phyloP scores from a whole-genome alignment of 352 stramenopile species.

The Globisporangium spinosum region DNA sequence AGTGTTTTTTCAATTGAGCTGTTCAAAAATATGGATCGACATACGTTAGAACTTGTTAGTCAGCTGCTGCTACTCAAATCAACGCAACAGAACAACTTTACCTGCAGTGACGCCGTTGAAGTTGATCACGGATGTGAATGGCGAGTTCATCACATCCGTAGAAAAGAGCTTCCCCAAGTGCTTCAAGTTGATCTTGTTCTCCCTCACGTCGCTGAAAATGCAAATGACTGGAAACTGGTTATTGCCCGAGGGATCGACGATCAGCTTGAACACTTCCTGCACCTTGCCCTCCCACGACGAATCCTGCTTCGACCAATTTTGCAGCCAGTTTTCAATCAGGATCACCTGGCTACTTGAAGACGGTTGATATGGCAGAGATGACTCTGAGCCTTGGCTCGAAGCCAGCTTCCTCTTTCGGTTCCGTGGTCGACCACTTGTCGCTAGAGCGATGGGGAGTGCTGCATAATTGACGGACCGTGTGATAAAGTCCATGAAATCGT shows the following conservation, averaged over 20 bases:
- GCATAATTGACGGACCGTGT: conserved; percentile 64
- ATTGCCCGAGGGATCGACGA: conserved; percentile 38
- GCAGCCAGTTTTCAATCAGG: conserved; percentile 74
- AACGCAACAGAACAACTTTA: conserved; percentile 16
- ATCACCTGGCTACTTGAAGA: conserved; percentile 36
- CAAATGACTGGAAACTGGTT: conserved; percentile 62
- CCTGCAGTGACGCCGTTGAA: conserved; percentile 77
- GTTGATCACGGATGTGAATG: conserved; percentile 65
- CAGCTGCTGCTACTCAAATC: background rate
- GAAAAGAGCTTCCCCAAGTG: conserved; percentile 68
- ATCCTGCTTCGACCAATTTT: conserved; percentile 38
- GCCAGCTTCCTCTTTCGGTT: conserved; percentile 12
- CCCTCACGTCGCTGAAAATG: conserved; percentile 79
- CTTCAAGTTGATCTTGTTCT: conserved; percentile 65
- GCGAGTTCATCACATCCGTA: conserved; percentile 56
- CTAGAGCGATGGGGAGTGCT: conserved; percentile 34
- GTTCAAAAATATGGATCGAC: background rate
- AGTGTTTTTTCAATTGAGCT: conserved; percentile 72
- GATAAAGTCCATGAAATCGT: conserved; percentile 83
- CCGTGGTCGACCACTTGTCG: conserved; percentile 10
- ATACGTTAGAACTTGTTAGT: background rate
- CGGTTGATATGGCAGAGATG: background rate
- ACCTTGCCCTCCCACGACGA: conserved; percentile 52
- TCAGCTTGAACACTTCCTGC: conserved; percentile 42
- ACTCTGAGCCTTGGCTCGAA: conserved; percentile 12